Evolutionary conservation across 2,329 filamentous ascomycete species (phyloP).

Genomic region (Aspergillus sp.): DNA sequence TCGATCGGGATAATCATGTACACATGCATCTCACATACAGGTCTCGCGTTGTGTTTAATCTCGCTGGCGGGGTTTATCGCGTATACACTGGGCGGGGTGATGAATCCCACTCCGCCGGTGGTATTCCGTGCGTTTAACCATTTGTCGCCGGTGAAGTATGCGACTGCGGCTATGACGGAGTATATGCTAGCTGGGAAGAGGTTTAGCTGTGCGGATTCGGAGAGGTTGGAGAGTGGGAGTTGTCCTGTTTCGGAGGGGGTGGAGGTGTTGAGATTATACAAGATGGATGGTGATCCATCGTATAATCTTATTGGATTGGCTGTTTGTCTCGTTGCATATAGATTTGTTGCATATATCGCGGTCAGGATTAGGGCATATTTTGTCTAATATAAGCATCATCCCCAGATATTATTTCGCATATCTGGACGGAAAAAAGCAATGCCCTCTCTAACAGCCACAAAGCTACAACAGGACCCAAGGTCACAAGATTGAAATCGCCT

Average conservation of each 20-base stretch:
- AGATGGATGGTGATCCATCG: constrained; percentile 57
- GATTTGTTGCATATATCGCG: constrained; percentile 45
- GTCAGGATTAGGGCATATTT: too few relatives aligned
- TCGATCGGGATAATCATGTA: constrained; percentile 76
- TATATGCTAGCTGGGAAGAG: constrained; percentile 57
- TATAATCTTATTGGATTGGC: constrained; percentile 61
- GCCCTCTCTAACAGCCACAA: too few relatives aligned
- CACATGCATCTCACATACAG: constrained; percentile 68
- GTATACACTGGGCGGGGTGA: constrained; percentile 65
- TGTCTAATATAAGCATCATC: too few relatives aligned
- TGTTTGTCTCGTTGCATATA: constrained; percentile 60
- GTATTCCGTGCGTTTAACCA: constrained; percentile 67
- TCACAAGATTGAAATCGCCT: too few relatives aligned
- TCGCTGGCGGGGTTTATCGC: constrained; percentile 65
- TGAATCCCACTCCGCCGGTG: constrained; percentile 64
- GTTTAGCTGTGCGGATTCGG: constrained; percentile 58
- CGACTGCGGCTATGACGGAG: constrained; percentile 60
- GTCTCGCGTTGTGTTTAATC: constrained; percentile 71
- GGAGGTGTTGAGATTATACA: constrained; percentile 64
- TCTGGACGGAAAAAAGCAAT: too few relatives aligned
- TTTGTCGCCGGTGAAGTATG: constrained; percentile 66
- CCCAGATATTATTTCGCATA: too few relatives aligned
- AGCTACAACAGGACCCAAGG: too few relatives aligned
- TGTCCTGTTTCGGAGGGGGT: constrained; percentile 63
- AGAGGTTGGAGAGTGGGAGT: constrained; percentile 54